phyloP scores from a whole-genome alignment of 2,329 filamentous ascomycete genomes.

The Knufia petricola region DNA sequence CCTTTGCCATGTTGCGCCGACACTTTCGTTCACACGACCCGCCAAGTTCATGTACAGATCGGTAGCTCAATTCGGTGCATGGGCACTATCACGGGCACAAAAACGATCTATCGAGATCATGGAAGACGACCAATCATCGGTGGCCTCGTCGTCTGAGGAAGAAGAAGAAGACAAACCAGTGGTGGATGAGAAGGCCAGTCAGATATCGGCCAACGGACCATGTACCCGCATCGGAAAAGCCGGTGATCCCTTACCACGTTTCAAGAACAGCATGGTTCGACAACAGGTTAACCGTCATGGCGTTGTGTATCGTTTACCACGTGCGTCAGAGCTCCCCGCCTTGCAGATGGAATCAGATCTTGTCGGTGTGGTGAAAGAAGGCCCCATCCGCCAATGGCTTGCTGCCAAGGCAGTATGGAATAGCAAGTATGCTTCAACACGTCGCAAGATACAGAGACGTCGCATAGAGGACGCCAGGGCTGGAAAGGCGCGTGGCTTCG shows the following conservation, averaged over 20 bases:
- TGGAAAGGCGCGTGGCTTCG: slow-evolving; percentile 59
- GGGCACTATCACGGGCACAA: slow-evolving; percentile 77
- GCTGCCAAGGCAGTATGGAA: slow-evolving; percentile 65
- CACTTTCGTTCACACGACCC: slow-evolving; percentile 88
- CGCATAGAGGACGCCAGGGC: slow-evolving; percentile 61
- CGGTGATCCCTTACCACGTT: slow-evolving; percentile 70
- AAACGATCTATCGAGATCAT: slow-evolving; percentile 68
- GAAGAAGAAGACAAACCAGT: slow-evolving; percentile 27
- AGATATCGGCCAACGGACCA: slow-evolving; percentile 16
- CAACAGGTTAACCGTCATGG: slow-evolving; percentile 76
- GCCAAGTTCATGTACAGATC: slow-evolving; percentile 94
- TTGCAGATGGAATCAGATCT: slow-evolving; percentile 54
- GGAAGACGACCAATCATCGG: slow-evolving; percentile 66
- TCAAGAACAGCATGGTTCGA: slow-evolving; percentile 81
- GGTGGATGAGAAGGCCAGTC: slow-evolving; percentile 17
- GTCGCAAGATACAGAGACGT: slow-evolving; percentile 62
- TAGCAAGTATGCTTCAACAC: slow-evolving; percentile 57
- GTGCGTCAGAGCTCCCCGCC: slow-evolving; percentile 54
- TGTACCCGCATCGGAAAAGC: slow-evolving; percentile 62
- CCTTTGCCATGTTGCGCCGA: slow-evolving; percentile 83
- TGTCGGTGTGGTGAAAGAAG: slow-evolving; percentile 70
- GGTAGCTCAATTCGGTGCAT: slow-evolving; percentile 85
- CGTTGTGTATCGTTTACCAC: slow-evolving; percentile 57
- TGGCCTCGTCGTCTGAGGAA: slow-evolving; percentile 26
- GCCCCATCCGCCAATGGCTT: slow-evolving; percentile 76